Conservation (phyloP, 768 basidiomycete species). For the Tulasnella sp. region DNA sequence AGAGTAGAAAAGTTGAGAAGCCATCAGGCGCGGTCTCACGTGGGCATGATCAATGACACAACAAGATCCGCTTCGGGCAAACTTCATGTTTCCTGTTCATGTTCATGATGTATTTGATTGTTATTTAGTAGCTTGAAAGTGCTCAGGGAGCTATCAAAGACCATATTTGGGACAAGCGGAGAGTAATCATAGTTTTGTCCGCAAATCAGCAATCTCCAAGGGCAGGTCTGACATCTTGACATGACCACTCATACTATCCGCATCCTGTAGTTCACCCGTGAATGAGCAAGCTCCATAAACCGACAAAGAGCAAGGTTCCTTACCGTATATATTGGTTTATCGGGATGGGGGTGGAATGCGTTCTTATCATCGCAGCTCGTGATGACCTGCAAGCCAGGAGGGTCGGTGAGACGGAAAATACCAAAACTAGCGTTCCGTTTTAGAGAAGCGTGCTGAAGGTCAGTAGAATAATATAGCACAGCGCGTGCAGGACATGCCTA, state of each 20-base stretch:
- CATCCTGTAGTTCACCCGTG: slow-evolving; percentile 49
- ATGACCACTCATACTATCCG: slow-evolving; percentile 76
- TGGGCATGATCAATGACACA: too few species aligned
- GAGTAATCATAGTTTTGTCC: slow-evolving; percentile 24
- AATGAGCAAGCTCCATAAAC: not conserved
- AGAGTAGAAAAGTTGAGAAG: too few species aligned
- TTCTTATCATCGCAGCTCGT: slow-evolving; percentile 55
- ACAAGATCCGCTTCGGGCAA: too few species aligned
- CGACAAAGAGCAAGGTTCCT: slow-evolving; percentile 20
- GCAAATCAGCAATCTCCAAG: slow-evolving; percentile 77
- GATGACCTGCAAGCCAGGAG: slow-evolving; percentile 66
- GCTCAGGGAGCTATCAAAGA: too few species aligned
- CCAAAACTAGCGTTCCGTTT: slow-evolving; percentile 46
- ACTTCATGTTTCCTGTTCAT: too few species aligned
- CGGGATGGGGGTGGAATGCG: slow-evolving; percentile 79
- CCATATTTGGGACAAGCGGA: too few species aligned
- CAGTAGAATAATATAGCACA: not conserved
- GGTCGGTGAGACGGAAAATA: slow-evolving; percentile 82
- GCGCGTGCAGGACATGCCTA: slow-evolving; percentile 37
- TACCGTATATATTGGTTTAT: slow-evolving; percentile 75
- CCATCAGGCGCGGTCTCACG: too few species aligned
- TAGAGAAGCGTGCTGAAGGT: not conserved
- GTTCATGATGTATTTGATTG: too few species aligned
- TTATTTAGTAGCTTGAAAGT: too few species aligned
- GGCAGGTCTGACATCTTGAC: slow-evolving; percentile 59